phyloP scores from a whole-genome alignment of 2,329 filamentous ascomycete species.

The Penicillium sp. region DNA sequence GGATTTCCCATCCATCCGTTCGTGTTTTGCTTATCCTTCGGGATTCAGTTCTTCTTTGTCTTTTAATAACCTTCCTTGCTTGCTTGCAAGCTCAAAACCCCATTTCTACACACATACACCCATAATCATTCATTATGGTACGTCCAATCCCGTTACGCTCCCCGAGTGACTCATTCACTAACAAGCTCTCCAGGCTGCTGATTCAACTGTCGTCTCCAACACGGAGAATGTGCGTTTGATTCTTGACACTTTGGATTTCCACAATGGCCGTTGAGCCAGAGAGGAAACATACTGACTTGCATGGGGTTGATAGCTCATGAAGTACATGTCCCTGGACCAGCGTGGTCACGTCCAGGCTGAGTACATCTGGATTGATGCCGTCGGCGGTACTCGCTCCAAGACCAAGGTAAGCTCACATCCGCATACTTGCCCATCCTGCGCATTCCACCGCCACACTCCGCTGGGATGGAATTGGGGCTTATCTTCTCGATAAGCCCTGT shows the following conservation, averaged over 20 bases:
- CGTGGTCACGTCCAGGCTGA: conserved; percentile 86
- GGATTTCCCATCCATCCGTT: conserved; percentile 23
- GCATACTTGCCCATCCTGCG: background rate
- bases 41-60: conserved; percentile 12
- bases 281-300: conserved; percentile 43
- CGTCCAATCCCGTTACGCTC: conserved; percentile 3
- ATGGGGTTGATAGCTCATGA: conserved; percentile 66
- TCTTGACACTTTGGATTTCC: conserved; percentile 29
- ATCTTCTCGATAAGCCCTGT: conserved; percentile 25
- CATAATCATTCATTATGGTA: conserved; percentile 31
- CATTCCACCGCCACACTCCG: background rate
- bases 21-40: conserved; percentile 15
- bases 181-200: conserved; percentile 42
- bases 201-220: conserved; percentile 46
- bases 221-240: conserved; percentile 46
- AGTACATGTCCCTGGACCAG: conserved; percentile 89
- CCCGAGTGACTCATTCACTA: conserved; percentile 15
- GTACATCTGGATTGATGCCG: conserved; percentile 92
- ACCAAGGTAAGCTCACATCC: conserved; percentile 71
- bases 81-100: conserved; percentile 13
- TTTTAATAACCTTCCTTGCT: conserved; percentile 5
- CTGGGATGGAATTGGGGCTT: conserved; percentile 9
- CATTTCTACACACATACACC: conserved; percentile 14
- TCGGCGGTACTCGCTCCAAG: conserved; percentile 85
- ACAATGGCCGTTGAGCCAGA: conserved; percentile 29